phyloP scores from a whole-genome alignment of 306 rosid genomes.

The Lablab purpureus region DNA sequence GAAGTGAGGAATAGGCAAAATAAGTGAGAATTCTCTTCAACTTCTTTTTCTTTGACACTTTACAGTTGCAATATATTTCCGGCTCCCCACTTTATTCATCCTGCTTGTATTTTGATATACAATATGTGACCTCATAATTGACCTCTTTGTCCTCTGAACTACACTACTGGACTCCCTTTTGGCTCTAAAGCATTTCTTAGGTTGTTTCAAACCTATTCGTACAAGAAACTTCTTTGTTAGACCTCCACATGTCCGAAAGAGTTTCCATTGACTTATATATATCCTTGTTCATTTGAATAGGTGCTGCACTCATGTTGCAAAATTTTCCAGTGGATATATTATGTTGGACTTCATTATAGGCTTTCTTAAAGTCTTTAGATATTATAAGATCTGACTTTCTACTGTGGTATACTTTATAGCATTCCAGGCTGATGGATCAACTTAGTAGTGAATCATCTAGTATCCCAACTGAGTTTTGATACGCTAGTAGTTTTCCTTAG shows the following conservation, averaged over 20 bases:
- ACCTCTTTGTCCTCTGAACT: background rate
- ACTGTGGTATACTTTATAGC: background rate
- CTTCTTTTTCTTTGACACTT: background rate
- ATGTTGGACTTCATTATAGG: background rate
- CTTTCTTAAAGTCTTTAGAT: background rate
- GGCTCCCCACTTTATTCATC: background rate
- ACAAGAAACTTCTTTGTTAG: background rate
- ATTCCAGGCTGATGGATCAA: background rate
- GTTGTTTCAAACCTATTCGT: background rate
- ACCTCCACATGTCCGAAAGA: background rate
- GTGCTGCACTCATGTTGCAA: background rate
- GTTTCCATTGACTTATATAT: background rate
- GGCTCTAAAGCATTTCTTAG: constrained; percentile 6
- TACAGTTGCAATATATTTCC: background rate
- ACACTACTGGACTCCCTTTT: background rate
- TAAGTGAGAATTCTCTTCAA: background rate
- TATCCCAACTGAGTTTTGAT: background rate
- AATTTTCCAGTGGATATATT: background rate
- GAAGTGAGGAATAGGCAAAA: no score
- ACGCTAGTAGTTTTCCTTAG: background rate
- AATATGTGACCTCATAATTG: background rate
- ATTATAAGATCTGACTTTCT: background rate
- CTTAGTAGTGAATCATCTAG: constrained; percentile 10
- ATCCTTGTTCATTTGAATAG: background rate
- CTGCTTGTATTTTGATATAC: background rate